Percentiles rank a stretch among this genome's conserved stretches.
Conservation (phyloP, 164 flowering plant genomes). For the Houttuynia cordata region DNA sequence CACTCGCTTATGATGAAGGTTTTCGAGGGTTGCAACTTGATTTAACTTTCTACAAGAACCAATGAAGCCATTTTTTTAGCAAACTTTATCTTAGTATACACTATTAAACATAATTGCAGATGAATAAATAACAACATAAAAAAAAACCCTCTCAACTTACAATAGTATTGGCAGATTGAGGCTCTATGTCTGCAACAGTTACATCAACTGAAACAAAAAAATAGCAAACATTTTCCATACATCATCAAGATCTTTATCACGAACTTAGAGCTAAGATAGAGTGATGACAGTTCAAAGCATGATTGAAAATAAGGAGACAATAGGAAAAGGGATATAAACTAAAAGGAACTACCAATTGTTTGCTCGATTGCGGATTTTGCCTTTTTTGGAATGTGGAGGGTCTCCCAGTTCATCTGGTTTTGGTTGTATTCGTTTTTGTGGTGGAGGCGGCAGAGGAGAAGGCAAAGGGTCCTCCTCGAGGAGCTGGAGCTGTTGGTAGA, state of each 20-base stretch:
- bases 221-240: background rate
- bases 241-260: background rate
- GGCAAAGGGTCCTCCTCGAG: too few species aligned
- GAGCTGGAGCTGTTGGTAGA: too few species aligned
- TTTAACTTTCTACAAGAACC: slow-evolving; percentile 40
- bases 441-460: too few species aligned
- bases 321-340: background rate
- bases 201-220: slow-evolving; percentile 36
- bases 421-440: too few species aligned
- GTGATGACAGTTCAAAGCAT: background rate
- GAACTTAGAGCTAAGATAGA: too few species aligned
- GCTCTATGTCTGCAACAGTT: slow-evolving; percentile 49
- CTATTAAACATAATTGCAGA: background rate
- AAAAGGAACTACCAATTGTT: slow-evolving; percentile 41
- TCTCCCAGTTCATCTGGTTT: slow-evolving; percentile 43
- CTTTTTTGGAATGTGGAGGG: slow-evolving; percentile 49
- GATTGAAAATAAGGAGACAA: background rate
- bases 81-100: background rate
- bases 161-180: slow-evolving; percentile 53
- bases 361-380: slow-evolving; percentile 35
- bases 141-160: slow-evolving; percentile 35
- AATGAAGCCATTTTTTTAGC: background rate
- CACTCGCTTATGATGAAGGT: slow-evolving; percentile 74
- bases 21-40: slow-evolving; percentile 59
- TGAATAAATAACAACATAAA: background rate